phyloP scores from a whole-genome alignment of 805 yeast genomes.

The Metschnikowia lunata region DNA sequence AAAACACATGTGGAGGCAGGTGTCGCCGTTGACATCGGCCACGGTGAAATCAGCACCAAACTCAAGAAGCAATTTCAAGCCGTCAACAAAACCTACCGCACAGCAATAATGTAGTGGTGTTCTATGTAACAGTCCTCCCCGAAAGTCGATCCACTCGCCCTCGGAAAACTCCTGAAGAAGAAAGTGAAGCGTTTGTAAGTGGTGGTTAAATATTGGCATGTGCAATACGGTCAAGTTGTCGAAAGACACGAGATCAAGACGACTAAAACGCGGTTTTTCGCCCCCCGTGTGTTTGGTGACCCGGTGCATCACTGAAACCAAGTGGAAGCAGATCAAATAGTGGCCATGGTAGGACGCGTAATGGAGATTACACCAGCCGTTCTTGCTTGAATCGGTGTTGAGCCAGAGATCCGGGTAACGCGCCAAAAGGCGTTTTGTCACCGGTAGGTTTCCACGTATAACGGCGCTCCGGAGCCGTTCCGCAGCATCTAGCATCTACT shows the following conservation, averaged over 20 bases:
- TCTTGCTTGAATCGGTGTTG: constrained; percentile 55
- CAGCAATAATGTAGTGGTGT: constrained; percentile 73
- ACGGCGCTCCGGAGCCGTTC: constrained; percentile 66
- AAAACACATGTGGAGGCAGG: constrained; percentile 41
- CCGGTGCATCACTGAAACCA: constrained; percentile 42
- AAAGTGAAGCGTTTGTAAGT: constrained; percentile 68
- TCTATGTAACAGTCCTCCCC: constrained; percentile 41
- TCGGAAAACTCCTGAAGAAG: constrained; percentile 50
- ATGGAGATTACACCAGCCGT: constrained; percentile 83
- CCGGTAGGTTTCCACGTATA: constrained; percentile 53
- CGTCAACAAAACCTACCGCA: constrained; percentile 53
- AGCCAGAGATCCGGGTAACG: constrained; percentile 67
- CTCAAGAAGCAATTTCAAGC: constrained; percentile 60
- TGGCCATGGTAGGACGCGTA: constrained; percentile 75
- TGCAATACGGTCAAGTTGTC: constrained; percentile 65
- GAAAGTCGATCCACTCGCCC: constrained; percentile 49
- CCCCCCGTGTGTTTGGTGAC: neutral
- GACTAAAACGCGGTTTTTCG: neutral
- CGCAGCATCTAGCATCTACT: constrained; percentile 57
- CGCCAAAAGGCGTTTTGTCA: constrained; percentile 60
- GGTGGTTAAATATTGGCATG: constrained; percentile 53
- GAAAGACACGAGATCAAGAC: constrained; percentile 43
- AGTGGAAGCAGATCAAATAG: constrained; percentile 58
- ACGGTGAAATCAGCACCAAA: constrained; percentile 55
- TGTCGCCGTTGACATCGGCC: constrained; percentile 32